Evolutionary conservation across 2,329 filamentous ascomycete species (phyloP).

Genomic region (Diaporthe sp.): DNA sequence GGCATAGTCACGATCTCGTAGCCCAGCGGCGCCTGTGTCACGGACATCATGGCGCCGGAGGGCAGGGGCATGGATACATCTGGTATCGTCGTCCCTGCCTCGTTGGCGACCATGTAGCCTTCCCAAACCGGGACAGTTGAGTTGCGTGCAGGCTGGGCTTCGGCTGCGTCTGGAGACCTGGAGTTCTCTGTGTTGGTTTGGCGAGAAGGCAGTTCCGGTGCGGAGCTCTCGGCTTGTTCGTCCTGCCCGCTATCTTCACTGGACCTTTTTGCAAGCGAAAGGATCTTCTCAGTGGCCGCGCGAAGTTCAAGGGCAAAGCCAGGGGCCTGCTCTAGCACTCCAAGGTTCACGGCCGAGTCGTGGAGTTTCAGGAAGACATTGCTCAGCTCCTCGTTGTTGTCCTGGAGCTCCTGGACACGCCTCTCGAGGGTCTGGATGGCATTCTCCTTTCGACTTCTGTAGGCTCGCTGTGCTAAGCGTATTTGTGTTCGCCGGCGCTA

Average conservation of each 20-base stretch:
- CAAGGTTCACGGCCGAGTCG: conserved; percentile 70
- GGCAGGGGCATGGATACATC: conserved; percentile 13
- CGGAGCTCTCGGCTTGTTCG: conserved; percentile 43
- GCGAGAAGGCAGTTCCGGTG: conserved; percentile 29
- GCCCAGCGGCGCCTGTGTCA: conserved; percentile 42
- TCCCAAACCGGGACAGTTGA: conserved; percentile 43
- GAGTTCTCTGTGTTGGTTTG: conserved; percentile 37
- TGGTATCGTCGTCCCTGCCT: conserved; percentile 37
- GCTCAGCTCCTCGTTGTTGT: conserved; percentile 81
- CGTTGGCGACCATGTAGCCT: conserved; percentile 48
- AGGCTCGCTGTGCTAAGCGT: conserved; percentile 86
- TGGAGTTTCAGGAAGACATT: conserved; percentile 78
- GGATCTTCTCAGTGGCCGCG: conserved; percentile 70
- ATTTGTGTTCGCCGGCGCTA: conserved; percentile 88
- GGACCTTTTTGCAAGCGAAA: conserved; percentile 65
- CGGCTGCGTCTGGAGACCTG: conserved; percentile 39
- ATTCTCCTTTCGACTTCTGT: conserved; percentile 86
- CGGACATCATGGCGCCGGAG: conserved; percentile 30
- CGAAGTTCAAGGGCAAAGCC: conserved; percentile 71
- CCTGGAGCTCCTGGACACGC: conserved; percentile 77
- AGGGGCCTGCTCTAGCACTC: conserved; percentile 70
- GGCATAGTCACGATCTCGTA: conserved; percentile 67
- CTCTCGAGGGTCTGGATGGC: conserved; percentile 81
- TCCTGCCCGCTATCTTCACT: conserved; percentile 54
- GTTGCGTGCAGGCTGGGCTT: background rate